These are phyloP conservation scores for Cladophialophora immunda DNA, from an alignment of 2,329 filamentous ascomycete species.

Conservation along the genomic window DNA sequence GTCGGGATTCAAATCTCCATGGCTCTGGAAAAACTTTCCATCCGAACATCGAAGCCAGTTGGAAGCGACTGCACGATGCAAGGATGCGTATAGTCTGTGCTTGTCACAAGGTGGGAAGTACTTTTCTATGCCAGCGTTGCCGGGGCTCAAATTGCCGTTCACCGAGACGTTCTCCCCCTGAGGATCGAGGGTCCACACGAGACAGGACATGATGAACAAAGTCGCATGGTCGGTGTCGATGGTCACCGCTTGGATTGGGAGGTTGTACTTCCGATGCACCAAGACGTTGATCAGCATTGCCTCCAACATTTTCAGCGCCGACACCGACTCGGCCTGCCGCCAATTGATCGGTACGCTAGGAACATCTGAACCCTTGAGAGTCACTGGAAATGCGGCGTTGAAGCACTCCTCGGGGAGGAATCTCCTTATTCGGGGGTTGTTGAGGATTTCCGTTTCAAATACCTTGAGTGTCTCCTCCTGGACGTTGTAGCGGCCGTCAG, in stretches of 20 bases:
- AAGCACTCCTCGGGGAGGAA: not conserved
- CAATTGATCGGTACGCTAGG: constrained; percentile 64
- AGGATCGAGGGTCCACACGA: not conserved
- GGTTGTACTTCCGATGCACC: constrained; percentile 49
- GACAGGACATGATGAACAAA: not conserved
- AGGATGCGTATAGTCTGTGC: not conserved
- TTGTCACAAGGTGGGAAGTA: not conserved
- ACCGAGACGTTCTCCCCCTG: not conserved
- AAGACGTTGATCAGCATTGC: constrained; percentile 56
- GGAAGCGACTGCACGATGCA: not conserved
- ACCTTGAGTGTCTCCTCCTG: not conserved
- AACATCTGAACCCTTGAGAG: constrained; percentile 46
- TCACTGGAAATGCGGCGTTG: not conserved
- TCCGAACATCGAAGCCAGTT: not conserved
- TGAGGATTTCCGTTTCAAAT: not conserved
- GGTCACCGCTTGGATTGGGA: not conserved
- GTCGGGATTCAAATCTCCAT: constrained; percentile 7
- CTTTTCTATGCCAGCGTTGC: not conserved
- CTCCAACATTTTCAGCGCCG: constrained; percentile 59
- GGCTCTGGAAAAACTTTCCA: not conserved
- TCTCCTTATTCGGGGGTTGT: not conserved
- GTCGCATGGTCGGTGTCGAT: constrained; percentile 3
- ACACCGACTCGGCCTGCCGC: constrained; percentile 64
- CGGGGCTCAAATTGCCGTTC: not conserved
- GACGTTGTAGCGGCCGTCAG: constrained; percentile 1